A percentile compares a stretch with the other conserved stretches of the same genome.
Conservation (phyloP, 2,329 filamentous ascomycete species). For the Aphanoascus verrucosus region DNA sequence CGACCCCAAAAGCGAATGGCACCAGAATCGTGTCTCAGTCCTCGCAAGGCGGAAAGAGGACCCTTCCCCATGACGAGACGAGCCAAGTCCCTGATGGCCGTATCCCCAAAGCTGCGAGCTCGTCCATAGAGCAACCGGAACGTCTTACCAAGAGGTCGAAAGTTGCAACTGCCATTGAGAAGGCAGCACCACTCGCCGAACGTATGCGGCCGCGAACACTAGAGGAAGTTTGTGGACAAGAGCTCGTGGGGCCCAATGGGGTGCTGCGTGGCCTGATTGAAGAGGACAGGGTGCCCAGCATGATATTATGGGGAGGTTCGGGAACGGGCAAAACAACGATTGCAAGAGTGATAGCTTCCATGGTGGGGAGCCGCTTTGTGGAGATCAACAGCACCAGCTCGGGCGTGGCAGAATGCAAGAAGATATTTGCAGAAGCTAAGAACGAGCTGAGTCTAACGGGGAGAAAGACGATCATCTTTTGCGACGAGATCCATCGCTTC, state of each 20-base stretch:
- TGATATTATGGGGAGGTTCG: slow-evolving; percentile 67
- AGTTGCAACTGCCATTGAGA: slow-evolving; percentile 46
- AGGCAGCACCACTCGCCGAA: slow-evolving; percentile 76
- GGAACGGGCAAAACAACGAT: slow-evolving; percentile 55
- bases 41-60: slow-evolving; percentile 2
- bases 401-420: slow-evolving; percentile 83
- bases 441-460: slow-evolving; percentile 72
- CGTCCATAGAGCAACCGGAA: not conserved
- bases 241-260: slow-evolving; percentile 75
- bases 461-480: slow-evolving; percentile 89
- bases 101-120: not conserved
- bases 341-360: slow-evolving; percentile 74
- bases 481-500: slow-evolving; percentile 92
- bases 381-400: slow-evolving; percentile 91
- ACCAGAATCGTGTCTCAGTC: not conserved
- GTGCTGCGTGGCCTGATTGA: slow-evolving; percentile 80
- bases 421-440: slow-evolving; percentile 73
- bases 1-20: slow-evolving; percentile 1
- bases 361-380: slow-evolving; percentile 74
- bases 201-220: slow-evolving; percentile 79
- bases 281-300: slow-evolving; percentile 73
- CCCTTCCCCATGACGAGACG: not conserved
- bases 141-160: slow-evolving; percentile 52
- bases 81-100: not conserved
- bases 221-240: slow-evolving; percentile 82